Percentiles rank a stretch among this genome's conserved stretches.
Conservation (phyloP, 2,329 filamentous ascomycete species). For the Cytospora paraplurivora region DNA sequence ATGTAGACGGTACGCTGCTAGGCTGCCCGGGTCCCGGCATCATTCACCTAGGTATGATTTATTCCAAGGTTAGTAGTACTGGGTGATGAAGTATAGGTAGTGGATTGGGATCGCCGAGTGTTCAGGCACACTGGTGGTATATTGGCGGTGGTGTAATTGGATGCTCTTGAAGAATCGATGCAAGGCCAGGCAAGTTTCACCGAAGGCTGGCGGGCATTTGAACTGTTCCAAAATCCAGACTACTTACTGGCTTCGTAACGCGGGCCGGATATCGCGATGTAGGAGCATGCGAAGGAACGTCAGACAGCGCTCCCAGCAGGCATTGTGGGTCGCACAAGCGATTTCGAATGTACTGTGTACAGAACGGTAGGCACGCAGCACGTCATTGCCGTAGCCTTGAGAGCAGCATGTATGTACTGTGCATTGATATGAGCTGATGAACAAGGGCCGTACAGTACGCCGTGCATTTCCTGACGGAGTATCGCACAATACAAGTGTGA, state of each 20-base stretch:
- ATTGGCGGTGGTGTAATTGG: background rate
- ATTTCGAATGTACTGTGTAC: background rate
- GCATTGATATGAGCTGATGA: background rate
- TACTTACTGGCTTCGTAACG: background rate
- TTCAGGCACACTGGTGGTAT: background rate
- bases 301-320: background rate
- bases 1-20: background rate
- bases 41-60: background rate
- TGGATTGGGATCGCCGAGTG: background rate
- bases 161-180: background rate
- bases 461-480: background rate
- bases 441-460: background rate
- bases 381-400: background rate
- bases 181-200: background rate
- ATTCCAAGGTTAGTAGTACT: background rate
- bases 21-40: background rate
- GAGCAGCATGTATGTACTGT: background rate
- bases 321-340: background rate
- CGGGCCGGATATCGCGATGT: conserved; percentile 1
- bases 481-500: background rate
- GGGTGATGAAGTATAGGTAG: too few species aligned
- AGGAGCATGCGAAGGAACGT: conserved; percentile 10
- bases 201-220: background rate
- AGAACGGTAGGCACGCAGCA: background rate
- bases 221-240: background rate